phyloP scores from a whole-genome alignment of 2,329 filamentous ascomycete species.

The Aureobasidium sp. region DNA sequence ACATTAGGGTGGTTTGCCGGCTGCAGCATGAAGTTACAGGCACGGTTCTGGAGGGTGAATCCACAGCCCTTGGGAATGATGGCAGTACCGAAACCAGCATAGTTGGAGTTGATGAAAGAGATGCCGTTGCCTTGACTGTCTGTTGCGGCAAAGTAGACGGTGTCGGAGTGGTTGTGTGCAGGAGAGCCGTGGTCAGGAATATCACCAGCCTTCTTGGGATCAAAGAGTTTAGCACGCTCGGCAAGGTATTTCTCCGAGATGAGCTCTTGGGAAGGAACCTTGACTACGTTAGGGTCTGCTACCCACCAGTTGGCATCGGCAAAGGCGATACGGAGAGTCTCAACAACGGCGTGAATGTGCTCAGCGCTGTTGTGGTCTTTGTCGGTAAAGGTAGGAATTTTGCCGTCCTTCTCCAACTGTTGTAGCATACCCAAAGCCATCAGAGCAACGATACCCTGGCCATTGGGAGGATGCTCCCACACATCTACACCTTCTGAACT shows the following conservation, averaged over 20 bases:
- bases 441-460: slow-evolving; percentile 88
- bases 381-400: slow-evolving; percentile 63
- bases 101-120: slow-evolving; percentile 96
- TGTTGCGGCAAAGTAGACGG: slow-evolving; percentile 85
- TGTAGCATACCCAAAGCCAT: slow-evolving; percentile 92
- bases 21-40: slow-evolving; percentile 72
- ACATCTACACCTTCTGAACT: slow-evolving; percentile 60
- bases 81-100: slow-evolving; percentile 75
- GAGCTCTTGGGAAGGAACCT: slow-evolving; percentile 63
- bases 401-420: slow-evolving; percentile 67
- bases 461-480: slow-evolving; percentile 96
- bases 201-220: slow-evolving; percentile 45
- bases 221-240: slow-evolving; percentile 58
- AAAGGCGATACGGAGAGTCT: slow-evolving; percentile 82
- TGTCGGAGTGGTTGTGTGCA: slow-evolving; percentile 79
- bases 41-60: slow-evolving; percentile 91
- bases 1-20: slow-evolving; percentile 65
- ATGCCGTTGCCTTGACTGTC: slow-evolving; percentile 82
- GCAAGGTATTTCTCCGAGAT: slow-evolving; percentile 69
- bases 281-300: slow-evolving; percentile 66
- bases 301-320: slow-evolving; percentile 87
- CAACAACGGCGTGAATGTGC: slow-evolving; percentile 74
- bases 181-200: slow-evolving; percentile 68
- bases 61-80: slow-evolving; percentile 83
- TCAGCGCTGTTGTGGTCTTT: slow-evolving; percentile 73